A percentile compares a stretch with the other conserved stretches of the same genome.
Conservation (phyloP, 306 rosid species). For the Rosa chinensis region DNA sequence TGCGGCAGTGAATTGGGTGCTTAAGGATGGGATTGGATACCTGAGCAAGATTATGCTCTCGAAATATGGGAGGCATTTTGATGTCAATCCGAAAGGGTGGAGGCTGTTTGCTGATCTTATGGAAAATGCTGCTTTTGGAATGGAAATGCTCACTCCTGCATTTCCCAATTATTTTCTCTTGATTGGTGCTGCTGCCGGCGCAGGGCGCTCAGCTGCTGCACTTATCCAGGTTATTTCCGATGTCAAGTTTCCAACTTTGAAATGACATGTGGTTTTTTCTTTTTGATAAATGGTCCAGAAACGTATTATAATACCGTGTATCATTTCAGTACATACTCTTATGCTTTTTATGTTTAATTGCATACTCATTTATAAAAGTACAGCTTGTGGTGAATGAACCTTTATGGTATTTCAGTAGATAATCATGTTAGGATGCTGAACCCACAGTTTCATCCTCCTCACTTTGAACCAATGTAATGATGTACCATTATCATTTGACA, state of each 20-base stretch:
- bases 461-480: not conserved
- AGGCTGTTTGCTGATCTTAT: conserved; percentile 89
- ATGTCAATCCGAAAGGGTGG: conserved; percentile 94
- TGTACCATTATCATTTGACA: conserved; percentile 36
- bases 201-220: conserved; percentile 78
- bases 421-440: not conserved
- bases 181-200: conserved; percentile 90
- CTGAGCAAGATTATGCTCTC: conserved; percentile 85
- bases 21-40: conserved; percentile 94
- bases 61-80: conserved; percentile 89
- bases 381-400: not conserved
- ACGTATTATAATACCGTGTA: not conserved
- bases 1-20: conserved; percentile 78
- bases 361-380: not conserved
- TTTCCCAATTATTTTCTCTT: conserved; percentile 68
- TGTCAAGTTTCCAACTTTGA: not conserved
- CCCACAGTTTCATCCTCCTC: not conserved
- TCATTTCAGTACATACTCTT: not conserved
- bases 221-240: conserved; percentile 41
- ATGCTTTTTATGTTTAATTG: not conserved
- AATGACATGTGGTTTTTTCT: not conserved
- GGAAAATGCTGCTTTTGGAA: conserved; percentile 88
- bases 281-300: not conserved
- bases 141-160: conserved; percentile 88
- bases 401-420: not conserved